Conservation (phyloP, 2,329 filamentous ascomycete species). For the Cryphonectria carpinicola region DNA sequence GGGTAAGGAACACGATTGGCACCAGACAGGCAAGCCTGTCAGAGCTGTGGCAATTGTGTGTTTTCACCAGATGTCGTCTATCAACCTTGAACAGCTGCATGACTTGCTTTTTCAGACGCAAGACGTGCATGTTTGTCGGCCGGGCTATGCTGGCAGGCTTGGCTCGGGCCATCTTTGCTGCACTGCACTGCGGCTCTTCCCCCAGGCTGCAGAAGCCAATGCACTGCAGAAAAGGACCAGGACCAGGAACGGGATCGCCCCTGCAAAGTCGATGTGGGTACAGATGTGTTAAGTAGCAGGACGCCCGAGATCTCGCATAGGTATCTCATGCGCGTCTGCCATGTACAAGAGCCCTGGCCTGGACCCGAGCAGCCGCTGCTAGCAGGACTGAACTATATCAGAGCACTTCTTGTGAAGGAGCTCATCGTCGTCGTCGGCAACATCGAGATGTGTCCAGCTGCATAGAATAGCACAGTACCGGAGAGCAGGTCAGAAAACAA, state of each 20-base stretch:
- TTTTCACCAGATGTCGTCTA: not conserved
- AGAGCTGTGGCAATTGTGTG: not conserved
- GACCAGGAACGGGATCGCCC: conserved; percentile 17
- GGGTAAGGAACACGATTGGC: not conserved
- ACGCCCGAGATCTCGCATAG: conserved; percentile 27
- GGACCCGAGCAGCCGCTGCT: not conserved
- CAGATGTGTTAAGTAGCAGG: conserved; percentile 7
- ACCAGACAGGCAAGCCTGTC: not conserved
- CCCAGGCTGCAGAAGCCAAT: conserved; percentile 28
- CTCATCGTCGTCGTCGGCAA: not conserved
- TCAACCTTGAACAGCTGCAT: conserved; percentile 21
- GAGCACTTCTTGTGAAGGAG: not conserved
- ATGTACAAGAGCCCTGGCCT: not conserved
- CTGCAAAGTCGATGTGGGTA: conserved; percentile 14
- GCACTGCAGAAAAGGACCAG: conserved; percentile 22
- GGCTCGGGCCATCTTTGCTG: conserved; percentile 24
- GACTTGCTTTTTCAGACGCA: conserved; percentile 18
- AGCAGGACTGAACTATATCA: not conserved
- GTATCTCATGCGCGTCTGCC: not conserved
- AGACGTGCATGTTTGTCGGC: conserved; percentile 21
- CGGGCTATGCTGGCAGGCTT: conserved; percentile 10
- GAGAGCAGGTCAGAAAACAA: not conserved
- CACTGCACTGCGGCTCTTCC: conserved; percentile 24
- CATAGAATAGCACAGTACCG: not conserved
- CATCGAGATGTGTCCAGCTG: not conserved